Percentiles rank a stretch among this genome's conserved stretches.
Conservation (phyloP, 495 filamentous ascomycete genomes). For the Podospora didyma region DNA sequence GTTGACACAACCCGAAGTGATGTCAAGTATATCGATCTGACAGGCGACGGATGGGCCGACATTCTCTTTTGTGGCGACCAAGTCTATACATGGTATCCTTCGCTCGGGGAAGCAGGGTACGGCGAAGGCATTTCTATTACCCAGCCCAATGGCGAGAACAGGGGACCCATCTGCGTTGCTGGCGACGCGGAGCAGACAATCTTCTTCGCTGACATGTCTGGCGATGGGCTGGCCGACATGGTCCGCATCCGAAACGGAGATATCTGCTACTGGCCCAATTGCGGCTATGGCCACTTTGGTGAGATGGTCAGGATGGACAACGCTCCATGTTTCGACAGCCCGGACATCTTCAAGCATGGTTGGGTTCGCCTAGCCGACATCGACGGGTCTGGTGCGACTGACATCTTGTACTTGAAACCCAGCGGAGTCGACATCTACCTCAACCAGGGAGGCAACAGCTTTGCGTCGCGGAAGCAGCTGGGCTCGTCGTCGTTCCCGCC, state of each 20-base stretch:
- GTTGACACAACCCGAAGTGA: slow-evolving; percentile 5
- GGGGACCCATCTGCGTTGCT: not conserved
- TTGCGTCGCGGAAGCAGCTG: slow-evolving; percentile 12
- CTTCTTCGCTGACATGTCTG: slow-evolving; percentile 26
- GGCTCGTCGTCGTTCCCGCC: slow-evolving; percentile 8
- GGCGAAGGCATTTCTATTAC: too few species aligned
- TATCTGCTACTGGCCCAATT: slow-evolving; percentile 34
- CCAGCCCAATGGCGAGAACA: not conserved
- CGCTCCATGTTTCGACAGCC: slow-evolving; percentile 19
- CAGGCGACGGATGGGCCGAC: slow-evolving; percentile 25
- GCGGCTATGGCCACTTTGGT: slow-evolving; percentile 34
- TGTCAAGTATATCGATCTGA: slow-evolving; percentile 22
- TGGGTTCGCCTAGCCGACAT: slow-evolving; percentile 27
- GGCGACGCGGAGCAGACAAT: not conserved
- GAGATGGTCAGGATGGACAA: slow-evolving; percentile 29
- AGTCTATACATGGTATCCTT: slow-evolving; percentile 13
- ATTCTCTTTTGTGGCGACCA: slow-evolving; percentile 17
- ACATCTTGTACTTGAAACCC: slow-evolving; percentile 28
- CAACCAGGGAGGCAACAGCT: slow-evolving; percentile 25
- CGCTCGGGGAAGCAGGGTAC: slow-evolving; percentile 12
- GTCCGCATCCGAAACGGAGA: slow-evolving; percentile 21
- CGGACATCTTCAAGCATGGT: slow-evolving; percentile 10
- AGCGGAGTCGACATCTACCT: slow-evolving; percentile 11
- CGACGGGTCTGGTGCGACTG: slow-evolving; percentile 31
- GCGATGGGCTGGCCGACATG: slow-evolving; percentile 33